Evolutionary conservation across 2,329 filamentous ascomycete species (phyloP), one percentile per base, ranked within the genome.

Genomic region (Aspergillus sclerotialis): DNA sequence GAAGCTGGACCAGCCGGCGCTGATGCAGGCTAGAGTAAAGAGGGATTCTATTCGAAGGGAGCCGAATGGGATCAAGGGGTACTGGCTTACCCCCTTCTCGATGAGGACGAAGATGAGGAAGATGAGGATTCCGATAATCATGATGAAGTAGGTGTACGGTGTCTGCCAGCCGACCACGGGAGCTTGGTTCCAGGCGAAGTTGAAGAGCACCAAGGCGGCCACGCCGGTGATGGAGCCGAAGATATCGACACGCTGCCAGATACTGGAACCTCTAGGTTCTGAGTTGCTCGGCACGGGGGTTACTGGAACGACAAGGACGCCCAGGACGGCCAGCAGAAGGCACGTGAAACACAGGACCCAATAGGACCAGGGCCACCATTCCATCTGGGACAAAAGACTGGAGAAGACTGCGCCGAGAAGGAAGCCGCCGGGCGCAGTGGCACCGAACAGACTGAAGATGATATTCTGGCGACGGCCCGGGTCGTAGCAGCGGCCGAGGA

Each of bases 171-270:
- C 76, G 4, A 68, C 71, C 1, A 75, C 61, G 0, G 73, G 68
- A 0, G 73, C 76, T 47, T 83, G 76, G 39, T 79, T 82, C 75
- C 76, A 82, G 1, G 78, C 73, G 45, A 83, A 77, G 52, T 80
- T 81, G 60, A 83, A 69, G 21, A 83, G 60, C 0, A 80, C 64
- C 18, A 83, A 60, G 0, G 69, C 70, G 0, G 63, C 60, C 8
- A 81, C 64, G 1, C 78, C 78, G 0, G 62, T 52, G 2, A 52
- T 36, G 8, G 61, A 59, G 12, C 67, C 67, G 2, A 59, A 41
- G 10, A 61, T 42, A 37, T 72, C 69, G 12, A 58, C 29, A 17
- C 40, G 37, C 7, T 14, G 12, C 11, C 23, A 10, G 11, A 24
- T 10, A 17, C 8, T n/a, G 18, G 25, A 15, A 14, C 21, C n/a